Evolutionary conservation across 257 asterid genomes (phyloP), one percentile per base, ranked within the genome.

Genomic region (Phtheirospermum japonicum): DNA sequence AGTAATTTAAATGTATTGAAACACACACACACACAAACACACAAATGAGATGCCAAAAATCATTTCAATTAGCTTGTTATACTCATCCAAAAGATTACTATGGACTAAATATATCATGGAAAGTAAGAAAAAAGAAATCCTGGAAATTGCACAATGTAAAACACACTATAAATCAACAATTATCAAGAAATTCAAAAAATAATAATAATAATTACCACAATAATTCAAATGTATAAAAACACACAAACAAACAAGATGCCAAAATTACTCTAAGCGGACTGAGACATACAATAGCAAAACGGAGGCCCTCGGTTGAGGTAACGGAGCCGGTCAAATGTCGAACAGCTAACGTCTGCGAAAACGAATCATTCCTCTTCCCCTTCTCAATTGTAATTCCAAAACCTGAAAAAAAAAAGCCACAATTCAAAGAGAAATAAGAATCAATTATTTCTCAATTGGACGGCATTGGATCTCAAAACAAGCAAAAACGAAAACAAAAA

Each of bases 271-370:
- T 8, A 40, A 14, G 4, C 0, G 70, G 63, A 73, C 57, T 57
- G 66, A 59, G 37, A 84, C 94, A 71, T 16, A 89, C 97, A 67
- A 89, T 78, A 23, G 88, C 95, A 72, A 89, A 89, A 10, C 87
- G 86, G 63, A 76, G 88, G 56, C 89, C 95, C 79, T 79, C 79
- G 4, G 85, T 83, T 5, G 84, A 75, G 32, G 72, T 75, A 13
- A 89, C 77, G 34, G 91, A 89, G 30, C 97, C 95, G 7, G 83
- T 73, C 64, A 86, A 69, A n/a, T 84, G 87, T 12, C 89, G 81
- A 73, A 84, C 94, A 36, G 88, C 95, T 6, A 69, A 75, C 59
- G 81, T 63, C 66, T 60, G 80, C n/a, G 71, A 67, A 46, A 59
- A 42, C 8, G 61, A 63, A 32, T 80, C 85, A 28, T 70, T 71